Evolutionary conservation across 768 basidiomycete species (phyloP), one percentile per base, ranked within the genome.

Genomic region (Amanita brunnescens): DNA sequence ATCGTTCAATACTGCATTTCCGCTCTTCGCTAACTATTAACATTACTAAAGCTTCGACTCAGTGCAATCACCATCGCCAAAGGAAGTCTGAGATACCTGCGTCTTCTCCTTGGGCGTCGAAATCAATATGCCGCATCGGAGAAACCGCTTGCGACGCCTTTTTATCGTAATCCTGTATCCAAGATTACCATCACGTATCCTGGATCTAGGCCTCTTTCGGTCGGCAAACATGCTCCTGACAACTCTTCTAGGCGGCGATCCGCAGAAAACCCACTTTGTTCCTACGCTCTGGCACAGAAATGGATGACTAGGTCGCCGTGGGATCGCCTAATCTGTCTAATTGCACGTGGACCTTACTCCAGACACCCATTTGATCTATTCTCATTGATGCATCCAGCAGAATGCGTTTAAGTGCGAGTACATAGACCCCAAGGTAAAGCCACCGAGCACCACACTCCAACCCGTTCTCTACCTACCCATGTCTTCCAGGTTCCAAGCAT

Each of bases 211-310:
- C 54, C 58, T 59, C 40, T 55, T 47, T 51, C 49, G 60, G 60
- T 56, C 66, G 55, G 61, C 59, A 66, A n/a, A 67, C 64, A 63
- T 47, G 59, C 61, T 51, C 59, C 52, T 45, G 33, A 35, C 55
- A 54, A 54, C 49, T 52, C 47, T 52, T 45, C 67, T 62, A 57
- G 55, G 55, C 58, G 61, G 49, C 65, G 68, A 70, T 70, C 70
- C 70, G 70, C 69, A 67, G 62, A 67, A 67, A 66, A 61, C 58
- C 65, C 62, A 66, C 56, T 54, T 50, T 47, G 48, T 62, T 60
- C 59, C 57, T 60, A 48, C 54, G 58, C 58, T 57, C 55, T 58
- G 53, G 62, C 60, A 61, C 53, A n/a, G n/a, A n/a, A n/a, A n/a
- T n/a, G n/a, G n/a, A n/a, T n/a, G 26, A 29, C 5, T 55, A 60